phyloP scores from a whole-genome alignment of 192 early-diverging fungal species.

The Lobosporangium transversale region DNA sequence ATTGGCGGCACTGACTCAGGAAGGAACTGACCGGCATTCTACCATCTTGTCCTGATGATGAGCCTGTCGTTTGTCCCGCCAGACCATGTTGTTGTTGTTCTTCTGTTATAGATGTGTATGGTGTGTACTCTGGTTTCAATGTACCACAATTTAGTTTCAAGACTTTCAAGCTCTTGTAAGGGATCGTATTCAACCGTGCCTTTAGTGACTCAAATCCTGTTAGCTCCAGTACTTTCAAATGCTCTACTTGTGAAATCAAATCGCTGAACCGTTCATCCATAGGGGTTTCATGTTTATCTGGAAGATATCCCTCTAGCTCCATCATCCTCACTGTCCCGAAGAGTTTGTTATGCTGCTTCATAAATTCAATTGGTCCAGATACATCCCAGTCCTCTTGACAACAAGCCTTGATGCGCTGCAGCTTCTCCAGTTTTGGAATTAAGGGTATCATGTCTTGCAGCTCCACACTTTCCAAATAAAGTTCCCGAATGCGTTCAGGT shows the following conservation, averaged over 20 bases:
- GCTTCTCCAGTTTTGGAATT: constrained; percentile 6
- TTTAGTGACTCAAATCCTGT: constrained; percentile 29
- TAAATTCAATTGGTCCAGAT: constrained; percentile 27
- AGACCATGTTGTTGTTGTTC: not conserved
- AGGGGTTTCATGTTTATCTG: constrained; percentile 26
- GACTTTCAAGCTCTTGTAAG: constrained; percentile 20
- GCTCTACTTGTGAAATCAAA: constrained; percentile 27
- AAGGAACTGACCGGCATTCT: constrained; percentile 26
- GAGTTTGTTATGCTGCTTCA: constrained; percentile 33
- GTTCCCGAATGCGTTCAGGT: constrained; percentile 43
- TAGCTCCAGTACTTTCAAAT: constrained; percentile 29
- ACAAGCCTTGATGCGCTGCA: constrained; percentile 35
- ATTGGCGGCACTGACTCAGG: constrained; percentile 36
- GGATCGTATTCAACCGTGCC: constrained; percentile 20
- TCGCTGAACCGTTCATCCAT: constrained; percentile 24
- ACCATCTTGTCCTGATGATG: not conserved
- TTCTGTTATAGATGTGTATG: not conserved
- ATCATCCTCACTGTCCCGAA: constrained; percentile 45
- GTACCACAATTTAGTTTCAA: constrained; percentile 41
- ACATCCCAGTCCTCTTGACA: constrained; percentile 45
- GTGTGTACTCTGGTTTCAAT: not conserved
- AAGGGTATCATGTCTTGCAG: constrained; percentile 27
- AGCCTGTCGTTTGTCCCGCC: not conserved
- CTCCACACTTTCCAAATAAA: constrained; percentile 42
- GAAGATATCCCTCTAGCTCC: constrained; percentile 34